Conservation (phyloP, 1,284 basidiomycete species). For the Heliocybe sulcata region DNA sequence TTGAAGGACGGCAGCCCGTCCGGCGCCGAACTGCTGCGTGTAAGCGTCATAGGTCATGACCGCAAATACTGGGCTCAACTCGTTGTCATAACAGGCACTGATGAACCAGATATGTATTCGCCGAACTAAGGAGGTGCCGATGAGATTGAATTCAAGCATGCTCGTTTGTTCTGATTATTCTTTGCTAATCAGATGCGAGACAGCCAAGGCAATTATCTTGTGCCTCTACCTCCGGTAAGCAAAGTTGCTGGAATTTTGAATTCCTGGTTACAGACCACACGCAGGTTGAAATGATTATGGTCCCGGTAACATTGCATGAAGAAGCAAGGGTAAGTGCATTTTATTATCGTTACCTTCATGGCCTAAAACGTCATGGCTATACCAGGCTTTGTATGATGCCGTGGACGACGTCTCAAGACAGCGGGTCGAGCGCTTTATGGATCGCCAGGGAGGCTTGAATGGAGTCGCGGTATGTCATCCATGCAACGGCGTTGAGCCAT, state of each 20-base stretch:
- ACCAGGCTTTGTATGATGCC: constrained; percentile 66
- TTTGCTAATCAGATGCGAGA: constrained; percentile 66
- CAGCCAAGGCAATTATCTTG: constrained; percentile 59
- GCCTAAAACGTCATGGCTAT: neutral
- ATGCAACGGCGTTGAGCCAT: neutral
- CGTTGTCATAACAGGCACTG: constrained; percentile 49
- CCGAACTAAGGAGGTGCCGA: constrained; percentile 73
- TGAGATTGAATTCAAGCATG: neutral
- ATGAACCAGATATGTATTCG: constrained; percentile 81
- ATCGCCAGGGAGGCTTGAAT: constrained; percentile 26
- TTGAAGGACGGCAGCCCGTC: constrained; percentile 57
- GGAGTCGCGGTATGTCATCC: constrained; percentile 27
- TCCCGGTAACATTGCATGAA: constrained; percentile 62
- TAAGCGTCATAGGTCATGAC: constrained; percentile 21
- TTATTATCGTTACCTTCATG: too few species aligned
- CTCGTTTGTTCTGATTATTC: neutral
- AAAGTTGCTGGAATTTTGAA: neutral
- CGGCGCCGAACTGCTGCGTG: constrained; percentile 68
- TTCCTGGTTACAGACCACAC: neutral
- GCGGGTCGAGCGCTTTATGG: constrained; percentile 54
- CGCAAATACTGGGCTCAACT: constrained; percentile 6
- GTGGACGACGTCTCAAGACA: constrained; percentile 59
- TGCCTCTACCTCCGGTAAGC: constrained; percentile 69
- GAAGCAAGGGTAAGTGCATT: constrained; percentile 52
- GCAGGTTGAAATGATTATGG: constrained; percentile 65